These are phyloP conservation scores for Sisymbrium altissimum DNA, from an alignment of 345 rosid genomes.

Conservation along the genomic window DNA sequence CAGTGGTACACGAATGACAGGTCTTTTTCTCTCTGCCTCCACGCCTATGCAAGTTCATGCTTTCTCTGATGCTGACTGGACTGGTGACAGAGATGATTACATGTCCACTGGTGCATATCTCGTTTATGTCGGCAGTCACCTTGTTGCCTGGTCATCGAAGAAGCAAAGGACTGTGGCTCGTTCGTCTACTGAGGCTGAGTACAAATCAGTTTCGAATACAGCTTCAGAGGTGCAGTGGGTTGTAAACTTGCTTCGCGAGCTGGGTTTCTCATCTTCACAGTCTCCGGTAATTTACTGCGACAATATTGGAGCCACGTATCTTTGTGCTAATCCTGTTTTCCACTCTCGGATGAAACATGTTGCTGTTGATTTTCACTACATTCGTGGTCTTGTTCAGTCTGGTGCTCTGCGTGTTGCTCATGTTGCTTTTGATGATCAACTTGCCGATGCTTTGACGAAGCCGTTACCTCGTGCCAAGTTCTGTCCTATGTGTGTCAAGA, in stretches of 20 bases:
- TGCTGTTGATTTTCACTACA: background rate
- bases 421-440: background rate
- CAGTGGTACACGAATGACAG: background rate
- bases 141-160: background rate
- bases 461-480: background rate
- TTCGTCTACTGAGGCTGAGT: background rate
- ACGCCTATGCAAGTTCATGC: background rate
- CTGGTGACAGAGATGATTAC: background rate
- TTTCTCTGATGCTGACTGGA: background rate
- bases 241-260: accelerated
- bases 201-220: background rate
- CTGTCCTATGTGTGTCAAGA: background rate
- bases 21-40: background rate
- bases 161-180: background rate
- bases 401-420: background rate
- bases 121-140: background rate
- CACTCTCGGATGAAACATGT: background rate
- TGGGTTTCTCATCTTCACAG: accelerated
- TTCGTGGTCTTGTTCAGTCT: background rate
- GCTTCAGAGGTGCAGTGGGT: background rate
- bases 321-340: background rate
- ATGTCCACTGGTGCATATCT: background rate
- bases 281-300: background rate
- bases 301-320: background rate
- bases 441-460: background rate